Base-by-base conservation (phyloP, 345 rosid species). In the Brassica carinata region DNA sequence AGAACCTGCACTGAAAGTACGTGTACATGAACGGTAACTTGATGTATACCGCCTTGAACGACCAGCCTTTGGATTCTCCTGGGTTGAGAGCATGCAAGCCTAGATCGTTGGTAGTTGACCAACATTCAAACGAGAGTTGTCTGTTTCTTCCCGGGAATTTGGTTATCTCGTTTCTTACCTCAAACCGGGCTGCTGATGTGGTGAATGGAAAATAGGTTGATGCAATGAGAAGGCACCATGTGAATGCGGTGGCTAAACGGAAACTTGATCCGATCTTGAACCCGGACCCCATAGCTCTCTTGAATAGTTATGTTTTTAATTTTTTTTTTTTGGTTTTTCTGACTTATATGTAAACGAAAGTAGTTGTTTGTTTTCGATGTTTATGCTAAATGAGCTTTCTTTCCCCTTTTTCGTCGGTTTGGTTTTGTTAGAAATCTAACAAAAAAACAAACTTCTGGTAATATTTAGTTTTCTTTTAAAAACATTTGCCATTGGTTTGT, bases 21-120 rank as follows among this genome's bases (percentile, higher is more conserved):
- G 84, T 81, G 77, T 81, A 81, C 58, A 81, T 2, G 67, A 71
- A 81, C 0, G 84, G 84, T 76, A 81, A 59, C 74, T 81, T 76
- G 64, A 81, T 9, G 63, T 59, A 76, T 8, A 81, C 9, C 7
- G 84, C 74, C 45, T 18, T 71, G 81, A 81, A 81, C 1, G 80
- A 76, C 84, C 84, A 81, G 81, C 81, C 65, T 71, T 72, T 81
- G 73, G 81, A 58, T 23, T 81, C 29, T 1, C 74, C 77, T 0
- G 84, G 84, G 34, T 8, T 11, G 8, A 81, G 69, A 4, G 1
- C 0, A 11, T 81, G 77, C 66, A 2, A 23, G 34, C 77, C 84
- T 8, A 81, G 36, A 4, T 43, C 0, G 65, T 81, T 7, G 36
- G 34, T 81, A 27, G 58, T 0, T 8, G 84, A 81, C 84, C 81